Conservation (phyloP, 345 rosid genomes). For the Populus davidiana region DNA sequence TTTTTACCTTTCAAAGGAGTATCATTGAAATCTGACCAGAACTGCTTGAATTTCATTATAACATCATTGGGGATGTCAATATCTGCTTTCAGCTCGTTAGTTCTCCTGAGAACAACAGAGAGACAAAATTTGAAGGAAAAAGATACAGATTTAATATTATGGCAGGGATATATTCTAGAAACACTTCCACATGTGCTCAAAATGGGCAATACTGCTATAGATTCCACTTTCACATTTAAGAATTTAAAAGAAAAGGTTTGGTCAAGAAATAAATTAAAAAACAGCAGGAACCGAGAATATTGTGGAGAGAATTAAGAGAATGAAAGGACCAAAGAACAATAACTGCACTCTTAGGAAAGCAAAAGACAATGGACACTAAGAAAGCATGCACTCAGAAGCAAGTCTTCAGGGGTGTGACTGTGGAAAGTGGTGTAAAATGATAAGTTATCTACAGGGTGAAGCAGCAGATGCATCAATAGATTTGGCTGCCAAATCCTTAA, state of each 20-base stretch:
- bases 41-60: conserved; percentile 62
- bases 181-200: conserved; percentile 1
- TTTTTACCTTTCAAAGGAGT: conserved; percentile 69
- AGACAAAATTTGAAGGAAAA: background rate
- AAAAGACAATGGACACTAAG: background rate
- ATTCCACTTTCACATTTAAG: background rate
- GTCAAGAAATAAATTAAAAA: background rate
- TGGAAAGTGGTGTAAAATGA: background rate
- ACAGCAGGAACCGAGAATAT: background rate
- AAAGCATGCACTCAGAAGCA: background rate
- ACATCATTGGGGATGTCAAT: conserved; percentile 62
- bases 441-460: background rate
- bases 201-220: background rate
- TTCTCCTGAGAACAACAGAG: conserved; percentile 51
- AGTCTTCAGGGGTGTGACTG: background rate
- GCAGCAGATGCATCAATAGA: background rate
- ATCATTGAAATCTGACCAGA: conserved; percentile 73
- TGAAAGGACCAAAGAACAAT: background rate
- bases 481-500: background rate
- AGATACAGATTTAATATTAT: background rate
- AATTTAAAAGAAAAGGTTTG: background rate
- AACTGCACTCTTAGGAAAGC: background rate
- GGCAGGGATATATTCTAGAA: background rate
- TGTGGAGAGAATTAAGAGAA: background rate
- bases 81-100: conserved; percentile 76